phyloP scores from a whole-genome alignment of 1,284 basidiomycete genomes.

The Cystobasidiaceae sp. region DNA sequence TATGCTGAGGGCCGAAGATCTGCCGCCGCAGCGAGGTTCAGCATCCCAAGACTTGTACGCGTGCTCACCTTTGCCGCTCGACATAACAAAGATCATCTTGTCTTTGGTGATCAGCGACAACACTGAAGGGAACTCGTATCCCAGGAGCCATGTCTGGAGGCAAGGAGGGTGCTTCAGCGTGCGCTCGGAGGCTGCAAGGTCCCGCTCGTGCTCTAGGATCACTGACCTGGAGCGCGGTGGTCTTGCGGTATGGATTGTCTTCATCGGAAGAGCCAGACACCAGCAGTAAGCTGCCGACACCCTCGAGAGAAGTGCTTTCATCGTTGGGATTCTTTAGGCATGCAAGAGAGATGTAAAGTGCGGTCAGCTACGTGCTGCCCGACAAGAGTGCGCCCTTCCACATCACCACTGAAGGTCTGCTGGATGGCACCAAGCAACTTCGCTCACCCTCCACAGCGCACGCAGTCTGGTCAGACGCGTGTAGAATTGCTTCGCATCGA shows the following conservation, averaged over 20 bases:
- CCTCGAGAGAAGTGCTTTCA: constrained; percentile 10
- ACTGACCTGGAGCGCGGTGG: constrained; percentile 80
- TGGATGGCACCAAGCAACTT: background rate
- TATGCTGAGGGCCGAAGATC: background rate
- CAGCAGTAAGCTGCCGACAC: constrained; percentile 45
- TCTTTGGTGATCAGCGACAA: constrained; percentile 69
- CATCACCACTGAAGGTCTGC: background rate
- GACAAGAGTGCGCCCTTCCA: background rate
- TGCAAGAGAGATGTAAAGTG: background rate
- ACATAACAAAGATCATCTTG: constrained; percentile 76
- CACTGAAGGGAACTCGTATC: constrained; percentile 94
- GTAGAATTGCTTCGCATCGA: constrained; percentile 24
- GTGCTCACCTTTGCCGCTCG: constrained; percentile 73
- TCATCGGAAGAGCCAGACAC: constrained; percentile 75
- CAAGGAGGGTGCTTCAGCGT: background rate
- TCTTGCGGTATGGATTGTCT: constrained; percentile 77
- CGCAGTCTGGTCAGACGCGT: constrained; percentile 25
- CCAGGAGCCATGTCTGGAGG: constrained; percentile 81
- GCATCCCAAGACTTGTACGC: background rate
- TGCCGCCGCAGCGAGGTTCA: background rate
- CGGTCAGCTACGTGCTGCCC: background rate
- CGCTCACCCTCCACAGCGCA: constrained; percentile 13
- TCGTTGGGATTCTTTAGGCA: constrained; percentile 19
- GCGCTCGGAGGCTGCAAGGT: background rate
- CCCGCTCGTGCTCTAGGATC: background rate